Evolutionary conservation across 805 yeast genomes (phyloP).

Genomic region (Trichomonascus vanleenenianus): DNA sequence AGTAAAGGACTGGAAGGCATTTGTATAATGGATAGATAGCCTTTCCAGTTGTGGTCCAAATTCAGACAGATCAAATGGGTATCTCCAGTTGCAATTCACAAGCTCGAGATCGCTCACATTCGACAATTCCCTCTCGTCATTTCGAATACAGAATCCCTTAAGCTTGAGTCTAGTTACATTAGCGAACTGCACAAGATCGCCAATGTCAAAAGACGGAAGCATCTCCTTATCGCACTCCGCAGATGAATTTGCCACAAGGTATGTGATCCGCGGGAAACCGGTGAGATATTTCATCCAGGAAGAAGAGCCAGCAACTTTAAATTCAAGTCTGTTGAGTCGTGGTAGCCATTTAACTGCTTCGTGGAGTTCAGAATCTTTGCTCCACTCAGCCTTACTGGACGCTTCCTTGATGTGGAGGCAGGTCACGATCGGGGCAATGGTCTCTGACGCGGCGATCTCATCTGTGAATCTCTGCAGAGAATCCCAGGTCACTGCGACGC

Average conservation of each 20-base stretch:
- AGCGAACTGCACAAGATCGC: background rate
- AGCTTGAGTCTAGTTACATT: background rate
- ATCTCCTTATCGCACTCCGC: background rate
- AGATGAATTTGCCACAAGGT: background rate
- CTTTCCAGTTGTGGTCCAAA: background rate
- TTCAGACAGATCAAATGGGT: background rate
- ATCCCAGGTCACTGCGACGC: too few relatives aligned
- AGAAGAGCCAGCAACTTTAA: background rate
- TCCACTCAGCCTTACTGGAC: too few relatives aligned
- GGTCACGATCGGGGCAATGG: too few relatives aligned
- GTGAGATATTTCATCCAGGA: constrained; percentile 1
- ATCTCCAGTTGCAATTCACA: background rate
- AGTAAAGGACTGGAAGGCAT: background rate
- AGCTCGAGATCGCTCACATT: background rate
- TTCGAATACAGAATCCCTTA: background rate
- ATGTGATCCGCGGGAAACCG: background rate
- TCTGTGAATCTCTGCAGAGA: too few relatives aligned
- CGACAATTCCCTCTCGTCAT: background rate
- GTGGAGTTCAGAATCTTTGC: too few relatives aligned
- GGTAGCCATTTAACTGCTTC: background rate
- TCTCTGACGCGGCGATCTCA: too few relatives aligned
- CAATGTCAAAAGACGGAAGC: background rate
- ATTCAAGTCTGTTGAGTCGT: background rate
- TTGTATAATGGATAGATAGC: background rate
- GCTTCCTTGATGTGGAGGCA: too few relatives aligned